Base-by-base conservation (phyloP, 306 rosid genomes). In the Cyclanthera cordifolia region DNA sequence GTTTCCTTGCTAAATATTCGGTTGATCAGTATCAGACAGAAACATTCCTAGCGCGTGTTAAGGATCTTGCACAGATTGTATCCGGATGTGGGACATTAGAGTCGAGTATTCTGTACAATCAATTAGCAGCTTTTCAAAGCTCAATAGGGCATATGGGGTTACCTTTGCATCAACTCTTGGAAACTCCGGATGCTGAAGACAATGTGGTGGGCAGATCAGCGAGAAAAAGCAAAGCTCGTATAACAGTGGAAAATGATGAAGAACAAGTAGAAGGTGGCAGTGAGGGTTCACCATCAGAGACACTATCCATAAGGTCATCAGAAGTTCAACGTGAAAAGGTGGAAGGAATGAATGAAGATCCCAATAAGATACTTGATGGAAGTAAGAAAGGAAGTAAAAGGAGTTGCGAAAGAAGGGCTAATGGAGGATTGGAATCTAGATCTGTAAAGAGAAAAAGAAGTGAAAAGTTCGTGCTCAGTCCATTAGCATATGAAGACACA, bases 91-190 rank as follows among this genome's bases (percentile, higher is more conserved):
- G 71, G n/a, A 13, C 39, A 39, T 76, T 84, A 56, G 88, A 81
- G 61, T 68, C 52, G n/a, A 53, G 72, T 52, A 79, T 79, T 53
- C 52, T 68, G 21, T 75, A 43, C 34, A 81, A 75, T 77, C 82
- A 66, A 23, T 73, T 84, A 67, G 77, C 78, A 1, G 85, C 88
- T 46, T 81, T 79, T 53, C 75, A 84, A 71, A 32, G 64, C 54
- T 81, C 71, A 14, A 37, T 52, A 20, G 85, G 88, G 67, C 85
- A 81, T 53, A 53, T 4, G 51, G 85, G 79, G 32, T 73, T 81
- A 72, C 82, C 88, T 16, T 15, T 76, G 80, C 70, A 81, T 77
- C 75, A 55, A 39, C 83, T 84, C n/a, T 37, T 12, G 21, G 85
- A 81, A 50, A 30, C 59, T 70, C 43, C 39, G 64, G 75, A 69